Conservation (phyloP, 257 asterid species). For the Lycium ferocissimum region DNA sequence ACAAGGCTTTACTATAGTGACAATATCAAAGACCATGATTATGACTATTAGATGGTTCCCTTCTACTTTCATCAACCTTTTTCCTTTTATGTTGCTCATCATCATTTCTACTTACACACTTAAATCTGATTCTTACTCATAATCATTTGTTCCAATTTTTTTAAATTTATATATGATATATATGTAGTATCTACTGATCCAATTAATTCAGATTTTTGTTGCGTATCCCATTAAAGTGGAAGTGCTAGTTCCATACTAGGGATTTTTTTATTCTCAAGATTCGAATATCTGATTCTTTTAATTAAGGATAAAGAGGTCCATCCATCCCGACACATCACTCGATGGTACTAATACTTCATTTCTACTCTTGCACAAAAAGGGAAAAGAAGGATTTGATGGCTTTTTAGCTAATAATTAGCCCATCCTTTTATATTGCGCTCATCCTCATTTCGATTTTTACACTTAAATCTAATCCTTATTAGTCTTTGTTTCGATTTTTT, state of each 20-base stretch:
- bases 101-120: neutral
- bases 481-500: neutral
- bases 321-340: rapidly evolving
- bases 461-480: neutral
- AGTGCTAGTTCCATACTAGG: rapidly evolving
- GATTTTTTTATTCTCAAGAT: neutral
- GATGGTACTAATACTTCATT: neutral
- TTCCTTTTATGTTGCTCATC: neutral
- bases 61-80: neutral
- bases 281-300: rapidly evolving
- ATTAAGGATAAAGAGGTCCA: rapidly evolving
- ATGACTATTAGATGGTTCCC: neutral
- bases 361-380: neutral
- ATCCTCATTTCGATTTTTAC: neutral
- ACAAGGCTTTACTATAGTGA: neutral
- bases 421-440: neutral
- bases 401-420: neutral
- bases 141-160: too few relatives aligned
- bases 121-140: too few relatives aligned
- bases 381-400: neutral
- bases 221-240: neutral
- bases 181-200: neutral
- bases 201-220: neutral
- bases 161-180: neutral
- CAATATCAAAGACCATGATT: neutral